Base-by-base conservation (phyloP, 176 grass and related monocot species). In the Bonia amplexicaulis region DNA sequence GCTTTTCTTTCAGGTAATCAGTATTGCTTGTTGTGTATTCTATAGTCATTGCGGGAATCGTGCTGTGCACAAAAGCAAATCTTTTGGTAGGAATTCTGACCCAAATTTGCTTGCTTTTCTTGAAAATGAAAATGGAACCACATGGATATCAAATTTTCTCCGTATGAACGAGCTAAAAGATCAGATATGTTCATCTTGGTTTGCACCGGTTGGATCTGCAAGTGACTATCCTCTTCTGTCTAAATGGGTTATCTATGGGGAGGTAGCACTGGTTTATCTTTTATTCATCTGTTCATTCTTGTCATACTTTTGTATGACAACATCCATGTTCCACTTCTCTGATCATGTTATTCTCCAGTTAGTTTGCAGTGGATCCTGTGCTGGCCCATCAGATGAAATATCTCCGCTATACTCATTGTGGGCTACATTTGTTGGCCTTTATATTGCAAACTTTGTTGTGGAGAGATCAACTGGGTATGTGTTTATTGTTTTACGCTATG, bases 161-260 rank as follows among this genome's bases (percentile, higher is more conserved):
- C 89, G 66, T 49, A 93, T 97, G 89, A 83, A 94, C 82, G 82
- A 94, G 66, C 69, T 97, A 39, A 97, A 97, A 87, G 95, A 97
- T 80, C 89, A 97, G 75, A 95, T 97, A 72, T 97, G 92, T 69
- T 95, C 95, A 42, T 97, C 92, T 86, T 97, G 92, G 95, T 89
- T 97, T 85, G 89, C 95, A 76, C 95, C 95, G 25, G 95, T 97
- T 80, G 92, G 92, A 79, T 95, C 92, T 78, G 95, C 95, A 41
- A 95, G 89, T 80, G 95, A 97, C 71, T 97, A 93, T 84, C 95
- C 95, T 83, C 82, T 94, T 86, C 83, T 97, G 47, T 92, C 95
- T 4, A 94, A 90, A 71, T 97, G 95, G 95, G 92, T 95, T 71
- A 93, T 97, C 80, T 97, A 95, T 87, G 95, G 92, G 64, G 95